Evolutionary conservation across 1,284 basidiomycete genomes (phyloP).

Genomic region (Sanguinoderma infundibulare): DNA sequence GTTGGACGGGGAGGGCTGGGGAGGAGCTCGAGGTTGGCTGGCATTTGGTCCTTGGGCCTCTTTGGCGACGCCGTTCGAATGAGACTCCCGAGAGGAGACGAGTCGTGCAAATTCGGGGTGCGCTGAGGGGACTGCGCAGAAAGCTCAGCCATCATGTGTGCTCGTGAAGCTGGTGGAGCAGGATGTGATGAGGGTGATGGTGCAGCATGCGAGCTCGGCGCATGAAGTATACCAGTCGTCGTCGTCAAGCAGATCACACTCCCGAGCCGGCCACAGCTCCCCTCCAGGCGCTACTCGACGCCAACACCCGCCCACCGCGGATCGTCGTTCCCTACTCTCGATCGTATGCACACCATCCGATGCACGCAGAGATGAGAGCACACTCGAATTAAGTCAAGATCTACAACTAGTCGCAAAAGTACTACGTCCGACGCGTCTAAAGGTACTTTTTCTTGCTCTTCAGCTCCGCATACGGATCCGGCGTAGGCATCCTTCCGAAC

Average conservation of each 20-base stretch:
- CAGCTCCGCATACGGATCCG: slow-evolving; percentile 57
- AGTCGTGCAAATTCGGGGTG: slow-evolving; percentile 28
- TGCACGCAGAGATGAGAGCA: slow-evolving; percentile 6
- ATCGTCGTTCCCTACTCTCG: background rate
- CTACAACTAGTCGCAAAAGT: slow-evolving; percentile 14
- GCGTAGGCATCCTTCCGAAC: slow-evolving; percentile 59
- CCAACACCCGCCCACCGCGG: background rate
- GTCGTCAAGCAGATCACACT: slow-evolving; percentile 21
- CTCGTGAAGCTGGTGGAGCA: background rate
- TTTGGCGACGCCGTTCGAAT: slow-evolving; percentile 45
- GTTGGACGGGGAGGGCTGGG: slow-evolving; percentile 26
- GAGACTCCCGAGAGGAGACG: slow-evolving; percentile 48
- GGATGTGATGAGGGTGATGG: slow-evolving; percentile 7
- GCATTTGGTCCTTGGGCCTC: slow-evolving; percentile 26
- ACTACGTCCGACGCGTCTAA: slow-evolving; percentile 23
- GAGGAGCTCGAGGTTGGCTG: slow-evolving; percentile 21
- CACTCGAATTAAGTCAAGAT: slow-evolving; percentile 17
- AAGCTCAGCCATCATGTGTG: slow-evolving; percentile 22
- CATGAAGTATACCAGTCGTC: slow-evolving; percentile 7
- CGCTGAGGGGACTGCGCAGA: slow-evolving; percentile 9
- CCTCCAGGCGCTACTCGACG: background rate
- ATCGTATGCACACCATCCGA: no score
- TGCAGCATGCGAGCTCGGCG: background rate
- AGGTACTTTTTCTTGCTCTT: slow-evolving; percentile 59
- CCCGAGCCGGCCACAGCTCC: slow-evolving; percentile 1